A percentile compares a stretch with the other conserved stretches of the same genome.
Conservation (phyloP, 768 basidiomycete species). For the Tylopilus rubrobrunneus region DNA sequence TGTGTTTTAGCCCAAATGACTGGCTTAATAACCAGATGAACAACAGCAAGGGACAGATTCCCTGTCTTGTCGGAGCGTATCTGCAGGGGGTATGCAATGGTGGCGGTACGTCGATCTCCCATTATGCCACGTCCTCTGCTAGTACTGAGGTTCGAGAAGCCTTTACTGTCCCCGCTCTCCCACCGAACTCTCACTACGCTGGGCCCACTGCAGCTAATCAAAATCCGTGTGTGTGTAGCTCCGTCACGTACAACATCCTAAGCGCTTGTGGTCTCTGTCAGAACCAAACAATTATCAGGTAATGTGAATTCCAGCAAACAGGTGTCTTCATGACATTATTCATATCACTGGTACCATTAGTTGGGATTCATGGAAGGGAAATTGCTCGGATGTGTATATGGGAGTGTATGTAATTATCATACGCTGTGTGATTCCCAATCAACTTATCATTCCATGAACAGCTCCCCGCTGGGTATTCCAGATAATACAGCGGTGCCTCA, state of each 20-base stretch:
- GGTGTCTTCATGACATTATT: background rate
- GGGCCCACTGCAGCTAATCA: conserved; percentile 29
- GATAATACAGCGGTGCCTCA: conserved; percentile 47
- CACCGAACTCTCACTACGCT: conserved; percentile 23
- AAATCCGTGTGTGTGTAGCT: conserved; percentile 49
- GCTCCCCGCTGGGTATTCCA: conserved; percentile 49
- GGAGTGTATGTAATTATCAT: conserved; percentile 8
- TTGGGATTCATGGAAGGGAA: conserved; percentile 48
- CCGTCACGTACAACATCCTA: conserved; percentile 51
- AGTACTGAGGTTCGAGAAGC: conserved; percentile 27
- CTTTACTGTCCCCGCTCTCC: conserved; percentile 37
- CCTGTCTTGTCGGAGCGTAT: conserved; percentile 43
- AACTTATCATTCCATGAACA: conserved; percentile 15
- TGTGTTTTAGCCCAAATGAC: background rate
- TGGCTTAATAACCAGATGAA: conserved; percentile 19
- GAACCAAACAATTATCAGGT: conserved; percentile 37
- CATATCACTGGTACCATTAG: conserved; percentile 23
- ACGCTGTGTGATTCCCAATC: background rate
- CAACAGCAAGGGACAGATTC: conserved; percentile 45
- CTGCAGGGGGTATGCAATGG: conserved; percentile 41
- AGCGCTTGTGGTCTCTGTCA: conserved; percentile 60
- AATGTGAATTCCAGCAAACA: conserved; percentile 2
- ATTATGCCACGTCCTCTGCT: conserved; percentile 1
- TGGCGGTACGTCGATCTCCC: conserved; percentile 33
- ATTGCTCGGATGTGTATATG: conserved; percentile 39